A percentile compares a stretch with the other conserved stretches of the same genome.
Evolutionary conservation across 805 yeast species (phyloP).

Genomic region (Candida sonorensis): DNA sequence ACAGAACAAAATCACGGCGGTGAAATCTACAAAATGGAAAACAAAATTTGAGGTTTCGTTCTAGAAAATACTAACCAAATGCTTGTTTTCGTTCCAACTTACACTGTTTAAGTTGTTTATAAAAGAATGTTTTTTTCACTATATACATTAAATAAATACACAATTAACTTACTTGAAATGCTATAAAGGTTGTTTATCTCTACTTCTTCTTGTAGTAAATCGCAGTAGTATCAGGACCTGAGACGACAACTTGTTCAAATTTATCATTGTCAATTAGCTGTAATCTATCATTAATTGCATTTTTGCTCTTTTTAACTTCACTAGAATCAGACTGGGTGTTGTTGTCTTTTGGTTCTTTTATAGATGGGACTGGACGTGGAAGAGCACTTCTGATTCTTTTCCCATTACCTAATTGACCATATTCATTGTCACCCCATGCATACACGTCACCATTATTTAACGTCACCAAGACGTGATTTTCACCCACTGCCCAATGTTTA

Average conservation of each 20-base stretch:
- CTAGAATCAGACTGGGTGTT: constrained; percentile 28
- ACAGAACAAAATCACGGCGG: too few species aligned
- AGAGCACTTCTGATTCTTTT: constrained; percentile 51
- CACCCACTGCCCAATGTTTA: constrained; percentile 51
- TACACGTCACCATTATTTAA: constrained; percentile 59
- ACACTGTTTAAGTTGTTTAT: too few species aligned
- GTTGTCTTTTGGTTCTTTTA: too few species aligned
- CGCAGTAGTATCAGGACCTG: constrained; percentile 59
- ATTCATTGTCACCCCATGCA: constrained; percentile 79
- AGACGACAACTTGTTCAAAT: constrained; percentile 50
- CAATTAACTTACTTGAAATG: background rate
- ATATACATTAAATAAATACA: too few species aligned
- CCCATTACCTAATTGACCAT: constrained; percentile 83
- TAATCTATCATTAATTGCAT: constrained; percentile 36
- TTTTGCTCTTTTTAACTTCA: too few species aligned
- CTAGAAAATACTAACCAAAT: too few species aligned
- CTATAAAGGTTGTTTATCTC: background rate
- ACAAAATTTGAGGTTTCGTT: too few species aligned
- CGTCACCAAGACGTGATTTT: constrained; percentile 56
- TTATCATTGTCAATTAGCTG: constrained; percentile 29
- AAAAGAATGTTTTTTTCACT: too few species aligned
- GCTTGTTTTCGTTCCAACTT: too few species aligned
- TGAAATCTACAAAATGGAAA: too few species aligned
- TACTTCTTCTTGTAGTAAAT: constrained; percentile 42
- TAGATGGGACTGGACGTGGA: constrained; percentile 48